Percentiles rank a stretch among this genome's conserved stretches.
Evolutionary conservation across 768 basidiomycete species (phyloP).

Genomic region (Roridomyces roridus): DNA sequence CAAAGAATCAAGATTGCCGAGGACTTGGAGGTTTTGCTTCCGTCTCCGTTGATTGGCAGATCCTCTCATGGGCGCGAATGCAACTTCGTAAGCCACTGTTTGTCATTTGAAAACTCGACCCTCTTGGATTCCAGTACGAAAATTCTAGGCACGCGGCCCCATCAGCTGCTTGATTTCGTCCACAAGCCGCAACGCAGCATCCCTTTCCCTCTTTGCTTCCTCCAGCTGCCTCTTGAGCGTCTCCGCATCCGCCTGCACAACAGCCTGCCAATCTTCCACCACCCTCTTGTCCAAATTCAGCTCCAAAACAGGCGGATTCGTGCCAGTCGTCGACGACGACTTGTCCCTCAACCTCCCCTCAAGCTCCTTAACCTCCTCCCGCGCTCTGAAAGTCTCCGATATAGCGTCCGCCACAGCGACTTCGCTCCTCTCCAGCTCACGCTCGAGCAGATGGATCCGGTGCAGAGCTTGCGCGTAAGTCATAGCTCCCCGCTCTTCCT

Average conservation of each 20-base stretch:
- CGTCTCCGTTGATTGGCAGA: too few relatives aligned
- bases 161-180: conserved; percentile 24
- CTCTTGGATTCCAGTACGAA: too few relatives aligned
- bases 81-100: too few relatives aligned
- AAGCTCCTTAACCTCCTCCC: conserved; percentile 24
- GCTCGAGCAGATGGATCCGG: conserved; percentile 25
- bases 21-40: too few relatives aligned
- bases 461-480: conserved; percentile 14
- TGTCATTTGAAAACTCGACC: too few relatives aligned
- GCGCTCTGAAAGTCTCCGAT: conserved; percentile 25
- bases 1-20: too few relatives aligned
- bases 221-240: conserved; percentile 21
- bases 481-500: conserved; percentile 6
- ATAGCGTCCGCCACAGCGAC: conserved; percentile 25
- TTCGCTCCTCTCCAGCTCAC: conserved; percentile 28
- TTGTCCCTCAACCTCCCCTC: conserved; percentile 13
- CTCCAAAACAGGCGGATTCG: conserved; percentile 15
- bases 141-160: background rate
- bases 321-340: background rate
- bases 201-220: conserved; percentile 19
- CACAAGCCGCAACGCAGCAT: conserved; percentile 19
- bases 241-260: conserved; percentile 19
- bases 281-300: conserved; percentile 15
- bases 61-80: too few relatives aligned
- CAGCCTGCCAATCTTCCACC: conserved; percentile 24